These are phyloP conservation scores for Boletus rex-veris DNA, from an alignment of 768 basidiomycete genomes.

Conservation along the genomic window DNA sequence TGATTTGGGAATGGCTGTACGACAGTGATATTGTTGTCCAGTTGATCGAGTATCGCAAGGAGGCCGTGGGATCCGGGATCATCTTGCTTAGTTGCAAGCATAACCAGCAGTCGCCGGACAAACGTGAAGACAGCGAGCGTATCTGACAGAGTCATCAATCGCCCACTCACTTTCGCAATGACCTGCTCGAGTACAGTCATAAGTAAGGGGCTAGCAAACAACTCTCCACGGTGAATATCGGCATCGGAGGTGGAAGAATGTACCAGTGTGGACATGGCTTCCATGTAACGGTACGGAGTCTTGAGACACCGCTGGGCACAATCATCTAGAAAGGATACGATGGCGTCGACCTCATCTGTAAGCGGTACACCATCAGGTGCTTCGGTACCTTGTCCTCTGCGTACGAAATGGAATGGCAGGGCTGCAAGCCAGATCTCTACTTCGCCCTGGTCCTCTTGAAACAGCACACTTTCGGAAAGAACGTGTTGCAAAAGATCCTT, in stretches of 20 bases:
- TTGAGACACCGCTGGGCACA: slow-evolving; percentile 79
- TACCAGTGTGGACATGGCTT: slow-evolving; percentile 49
- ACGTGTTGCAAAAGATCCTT: slow-evolving; percentile 54
- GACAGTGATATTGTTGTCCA: slow-evolving; percentile 34
- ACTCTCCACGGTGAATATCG: slow-evolving; percentile 23
- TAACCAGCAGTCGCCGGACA: slow-evolving; percentile 58
- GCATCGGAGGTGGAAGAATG: slow-evolving; percentile 8
- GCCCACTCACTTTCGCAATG: slow-evolving; percentile 57
- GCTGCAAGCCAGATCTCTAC: slow-evolving; percentile 69
- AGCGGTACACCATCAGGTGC: slow-evolving; percentile 52
- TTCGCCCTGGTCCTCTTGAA: slow-evolving; percentile 74
- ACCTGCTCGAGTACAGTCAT: slow-evolving; percentile 81
- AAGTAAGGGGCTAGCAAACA: slow-evolving; percentile 67
- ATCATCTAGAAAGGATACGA: slow-evolving; percentile 76
- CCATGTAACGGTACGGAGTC: slow-evolving; percentile 83
- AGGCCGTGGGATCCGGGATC: slow-evolving; percentile 37
- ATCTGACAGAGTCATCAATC: slow-evolving; percentile 55
- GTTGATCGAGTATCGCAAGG: slow-evolving; percentile 30
- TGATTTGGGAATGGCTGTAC: slow-evolving; percentile 34
- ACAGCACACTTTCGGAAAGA: slow-evolving; percentile 72
- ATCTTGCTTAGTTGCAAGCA: slow-evolving; percentile 52
- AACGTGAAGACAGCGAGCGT: slow-evolving; percentile 61
- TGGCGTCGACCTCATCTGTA: slow-evolving; percentile 52
- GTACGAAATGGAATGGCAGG: slow-evolving; percentile 44
- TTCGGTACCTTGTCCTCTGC: slow-evolving; percentile 34